Percentiles rank a stretch among this genome's conserved stretches.
These are phyloP conservation scores for Scheffersomyces illinoinensis DNA, from an alignment of 1,139 yeast species.

Conservation along the genomic window DNA sequence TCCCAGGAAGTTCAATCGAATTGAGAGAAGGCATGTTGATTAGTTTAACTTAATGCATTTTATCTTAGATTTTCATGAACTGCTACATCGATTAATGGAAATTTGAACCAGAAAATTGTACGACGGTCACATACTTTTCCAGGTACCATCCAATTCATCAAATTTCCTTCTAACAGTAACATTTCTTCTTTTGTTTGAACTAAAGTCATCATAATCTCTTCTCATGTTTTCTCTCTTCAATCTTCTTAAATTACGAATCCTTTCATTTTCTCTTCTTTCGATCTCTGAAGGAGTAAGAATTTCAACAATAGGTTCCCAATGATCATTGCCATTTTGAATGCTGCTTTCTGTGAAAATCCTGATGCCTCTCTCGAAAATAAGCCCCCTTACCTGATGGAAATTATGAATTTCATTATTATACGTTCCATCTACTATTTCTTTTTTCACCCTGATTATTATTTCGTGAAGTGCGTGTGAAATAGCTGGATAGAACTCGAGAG, in stretches of 20 bases:
- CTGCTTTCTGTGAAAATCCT: slow-evolving; percentile 48
- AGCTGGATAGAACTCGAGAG: slow-evolving; percentile 87
- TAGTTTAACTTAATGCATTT: not conserved
- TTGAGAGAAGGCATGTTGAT: not conserved
- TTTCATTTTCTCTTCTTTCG: slow-evolving; percentile 91
- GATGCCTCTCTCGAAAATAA: slow-evolving; percentile 46
- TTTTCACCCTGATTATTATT: slow-evolving; percentile 69
- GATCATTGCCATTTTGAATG: slow-evolving; percentile 53
- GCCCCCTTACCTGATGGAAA: slow-evolving; percentile 45
- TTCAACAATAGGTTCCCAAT: slow-evolving; percentile 90
- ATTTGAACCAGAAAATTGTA: not conserved
- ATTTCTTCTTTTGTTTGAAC: slow-evolving; percentile 33
- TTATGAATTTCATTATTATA: slow-evolving; percentile 49
- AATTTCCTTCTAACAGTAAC: slow-evolving; percentile 47
- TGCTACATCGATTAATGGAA: not conserved
- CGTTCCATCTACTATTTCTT: slow-evolving; percentile 83
- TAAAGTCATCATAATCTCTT: slow-evolving; percentile 47
- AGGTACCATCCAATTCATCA: slow-evolving; percentile 53
- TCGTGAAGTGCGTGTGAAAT: slow-evolving; percentile 89
- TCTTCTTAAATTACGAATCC: slow-evolving; percentile 88
- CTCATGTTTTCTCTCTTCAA: slow-evolving; percentile 87
- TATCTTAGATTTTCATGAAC: not conserved
- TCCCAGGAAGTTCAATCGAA: no score
- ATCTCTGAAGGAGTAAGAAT: slow-evolving; percentile 88
- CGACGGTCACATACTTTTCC: slow-evolving; percentile 15